Conservation (phyloP, 371 early-diverging fungal species). For the Circinella minor region DNA sequence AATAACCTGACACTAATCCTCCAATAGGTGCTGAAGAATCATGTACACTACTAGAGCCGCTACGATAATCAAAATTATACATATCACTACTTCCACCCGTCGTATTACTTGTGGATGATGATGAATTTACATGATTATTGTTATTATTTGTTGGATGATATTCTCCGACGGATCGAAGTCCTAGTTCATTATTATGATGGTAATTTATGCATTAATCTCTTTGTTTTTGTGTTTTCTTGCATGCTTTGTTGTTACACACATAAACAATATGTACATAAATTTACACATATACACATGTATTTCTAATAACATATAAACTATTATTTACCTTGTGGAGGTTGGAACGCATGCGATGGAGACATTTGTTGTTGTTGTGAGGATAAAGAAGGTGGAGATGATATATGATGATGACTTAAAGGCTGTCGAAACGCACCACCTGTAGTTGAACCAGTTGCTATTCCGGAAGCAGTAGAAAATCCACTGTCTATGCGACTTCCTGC, state of each 20-base stretch:
- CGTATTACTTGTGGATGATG: neutral
- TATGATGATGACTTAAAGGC: conserved; percentile 12
- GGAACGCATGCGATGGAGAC: conserved; percentile 5
- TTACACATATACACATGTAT: neutral
- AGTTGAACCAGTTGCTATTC: neutral
- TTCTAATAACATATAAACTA: neutral
- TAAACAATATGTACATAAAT: neutral
- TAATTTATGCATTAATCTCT: neutral
- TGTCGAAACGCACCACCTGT: conserved; percentile 15
- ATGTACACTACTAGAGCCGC: neutral
- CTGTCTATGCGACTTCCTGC: conserved; percentile 21
- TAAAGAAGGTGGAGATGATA: conserved; percentile 7
- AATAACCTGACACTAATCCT: conserved; percentile 8
- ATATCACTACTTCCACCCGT: conserved; percentile 2
- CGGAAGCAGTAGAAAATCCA: conserved; percentile 14
- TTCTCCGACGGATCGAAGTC: conserved; percentile 15
- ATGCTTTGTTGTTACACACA: neutral
- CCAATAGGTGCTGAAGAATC: conserved; percentile 9
- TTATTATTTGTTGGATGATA: conserved; percentile 3
- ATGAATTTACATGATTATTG: conserved; percentile 2
- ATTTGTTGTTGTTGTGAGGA: conserved; percentile 4
- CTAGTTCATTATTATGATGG: neutral
- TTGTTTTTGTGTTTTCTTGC: neutral
- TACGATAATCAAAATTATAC: conserved; percentile 18
- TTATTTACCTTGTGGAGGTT: conserved; percentile 10